Evolutionary conservation across 139 green algal genomes (phyloP).

Genomic region (Dunaliella primolecta): DNA sequence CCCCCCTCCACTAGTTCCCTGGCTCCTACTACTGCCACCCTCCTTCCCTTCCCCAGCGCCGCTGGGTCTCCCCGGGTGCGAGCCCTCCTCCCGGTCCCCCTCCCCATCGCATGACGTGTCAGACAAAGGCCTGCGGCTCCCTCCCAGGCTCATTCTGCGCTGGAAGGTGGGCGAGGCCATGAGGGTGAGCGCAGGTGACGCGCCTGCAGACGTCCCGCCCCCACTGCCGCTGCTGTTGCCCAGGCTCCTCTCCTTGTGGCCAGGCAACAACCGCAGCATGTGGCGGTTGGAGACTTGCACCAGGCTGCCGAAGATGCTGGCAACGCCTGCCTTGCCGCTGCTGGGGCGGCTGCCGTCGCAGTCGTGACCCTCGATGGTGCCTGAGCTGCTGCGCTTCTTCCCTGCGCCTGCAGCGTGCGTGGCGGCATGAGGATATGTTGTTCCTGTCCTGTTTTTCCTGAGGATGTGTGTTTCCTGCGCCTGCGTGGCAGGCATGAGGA

Average conservation of each 20-base stretch:
- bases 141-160: neutral
- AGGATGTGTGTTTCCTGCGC: too few relatives aligned
- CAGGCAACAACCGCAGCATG: neutral
- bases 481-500: neutral
- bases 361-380: too few relatives aligned
- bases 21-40: too few relatives aligned
- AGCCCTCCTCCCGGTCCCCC: neutral
- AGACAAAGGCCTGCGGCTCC: too few relatives aligned
- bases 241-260: neutral
- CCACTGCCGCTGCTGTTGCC: neutral
- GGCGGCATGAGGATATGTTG: neutral
- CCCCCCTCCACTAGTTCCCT: too few relatives aligned
- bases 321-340: neutral
- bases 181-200: neutral
- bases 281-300: neutral
- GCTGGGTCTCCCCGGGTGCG: too few relatives aligned
- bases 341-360: too few relatives aligned
- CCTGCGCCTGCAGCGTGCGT: neutral
- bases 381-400: neutral
- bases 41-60: too few relatives aligned
- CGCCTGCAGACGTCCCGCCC: neutral
- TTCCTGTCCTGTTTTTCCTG: neutral
- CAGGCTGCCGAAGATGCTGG: neutral
- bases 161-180: neutral
- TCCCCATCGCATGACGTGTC: neutral